Base-by-base conservation (phyloP, 2,329 filamentous ascomycete genomes). In the Lachnellula occidentalis region DNA sequence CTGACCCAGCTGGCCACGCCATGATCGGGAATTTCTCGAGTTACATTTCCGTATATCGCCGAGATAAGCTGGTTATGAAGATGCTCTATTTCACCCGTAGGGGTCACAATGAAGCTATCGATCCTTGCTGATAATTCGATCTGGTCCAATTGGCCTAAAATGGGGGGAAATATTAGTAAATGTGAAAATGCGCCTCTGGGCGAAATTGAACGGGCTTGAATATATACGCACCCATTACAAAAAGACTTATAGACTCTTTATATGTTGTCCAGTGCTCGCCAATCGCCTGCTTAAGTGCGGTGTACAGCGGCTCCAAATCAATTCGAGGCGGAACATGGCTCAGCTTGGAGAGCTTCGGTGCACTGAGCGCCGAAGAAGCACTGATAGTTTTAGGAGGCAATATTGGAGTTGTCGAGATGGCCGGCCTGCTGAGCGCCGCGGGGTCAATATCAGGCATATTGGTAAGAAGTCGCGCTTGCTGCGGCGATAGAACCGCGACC, bases 1-100 rank as follows among this genome's bases (percentile, higher is more conserved):
- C 83, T 86, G 67, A 87, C 85, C 84, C 84, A 88, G 57, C 82
- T 81, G 47, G 85, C 85, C 64, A 85, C 78, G 63, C 83, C 83
- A 67, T 77, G 77, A 60, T 87, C 84, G 55, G 85, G 84, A 75
- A 85, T 81, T 67, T 87, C 85, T 55, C 85, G 75, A 36, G 83
- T 86, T 57, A 86, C 80, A 76, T 88, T 88, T 65, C 78, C 82
- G 68, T 84, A 84, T 63, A 87, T 82, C 53, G 81, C 83, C 54
- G 82, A 76, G 58, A 87, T 73, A 50, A 88, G 78, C 70, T 86
- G 82, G 68, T 88, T 87, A 65, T 88, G 85, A 3, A 86, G 73
- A 65, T 85, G 83, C 54, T 80, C 76, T 61, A 76, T 81, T 58
- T 85, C 80, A 62, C 81, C 61, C 2, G 59, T 58, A 12, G 74